Evolutionary conservation across 768 basidiomycete species (phyloP).

Genomic region (Termitomyces sp.): DNA sequence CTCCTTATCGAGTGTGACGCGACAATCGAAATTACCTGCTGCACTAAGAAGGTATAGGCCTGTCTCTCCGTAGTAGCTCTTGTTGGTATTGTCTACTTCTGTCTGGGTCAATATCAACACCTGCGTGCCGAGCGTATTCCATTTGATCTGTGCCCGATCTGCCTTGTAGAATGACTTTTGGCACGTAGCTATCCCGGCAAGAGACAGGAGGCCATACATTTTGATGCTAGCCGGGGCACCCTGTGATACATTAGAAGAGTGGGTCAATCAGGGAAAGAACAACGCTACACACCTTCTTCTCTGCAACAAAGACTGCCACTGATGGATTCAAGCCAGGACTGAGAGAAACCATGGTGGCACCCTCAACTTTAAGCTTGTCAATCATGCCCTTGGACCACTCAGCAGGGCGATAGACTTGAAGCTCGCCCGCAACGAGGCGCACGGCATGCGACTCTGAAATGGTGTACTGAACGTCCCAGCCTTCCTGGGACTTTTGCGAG

Average conservation of each 20-base stretch:
- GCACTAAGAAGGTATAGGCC: constrained; percentile 90
- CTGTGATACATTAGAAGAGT: constrained; percentile 28
- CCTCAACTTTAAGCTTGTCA: constrained; percentile 82
- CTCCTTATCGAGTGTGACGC: constrained; percentile 88
- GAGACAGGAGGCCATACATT: constrained; percentile 70
- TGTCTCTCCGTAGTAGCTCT: constrained; percentile 98
- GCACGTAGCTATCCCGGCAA: constrained; percentile 63
- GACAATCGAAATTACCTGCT: constrained; percentile 90
- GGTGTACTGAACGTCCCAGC: constrained; percentile 91
- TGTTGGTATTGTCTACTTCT: constrained; percentile 95
- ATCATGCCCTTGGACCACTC: constrained; percentile 78
- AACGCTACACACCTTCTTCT: constrained; percentile 71
- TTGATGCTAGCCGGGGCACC: constrained; percentile 87
- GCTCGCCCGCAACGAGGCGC: constrained; percentile 74
- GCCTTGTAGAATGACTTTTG: constrained; percentile 96
- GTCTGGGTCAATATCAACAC: constrained; percentile 91
- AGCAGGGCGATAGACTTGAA: constrained; percentile 80
- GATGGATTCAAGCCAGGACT: constrained; percentile 85
- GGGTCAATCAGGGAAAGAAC: not conserved
- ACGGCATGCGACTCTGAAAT: constrained; percentile 85
- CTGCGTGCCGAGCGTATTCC: constrained; percentile 93
- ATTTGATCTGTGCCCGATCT: constrained; percentile 89
- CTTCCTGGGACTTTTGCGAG: constrained; percentile 86
- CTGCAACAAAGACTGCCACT: constrained; percentile 88
- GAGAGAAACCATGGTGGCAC: constrained; percentile 69